Base-by-base conservation (phyloP, 2,329 filamentous ascomycete genomes). In the Ophiosphaerella narmari region DNA sequence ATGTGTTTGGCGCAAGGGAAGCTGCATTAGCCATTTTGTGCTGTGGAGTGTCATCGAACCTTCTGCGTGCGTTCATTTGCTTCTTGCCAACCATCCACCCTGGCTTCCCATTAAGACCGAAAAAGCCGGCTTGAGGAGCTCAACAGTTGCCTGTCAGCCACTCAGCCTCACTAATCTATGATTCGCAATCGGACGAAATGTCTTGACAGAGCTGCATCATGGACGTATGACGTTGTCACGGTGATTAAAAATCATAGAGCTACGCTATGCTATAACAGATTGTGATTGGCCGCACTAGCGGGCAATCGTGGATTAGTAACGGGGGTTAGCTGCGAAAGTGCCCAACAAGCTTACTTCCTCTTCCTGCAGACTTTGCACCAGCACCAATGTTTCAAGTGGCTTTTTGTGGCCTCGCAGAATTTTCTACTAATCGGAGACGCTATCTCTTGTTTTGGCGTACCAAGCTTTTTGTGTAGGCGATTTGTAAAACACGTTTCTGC, bases 181-280 rank as follows among this genome's bases (percentile, higher is more conserved):
- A 47, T 41, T 47, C 44, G 41, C 29, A 41, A 47, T 32, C 44
- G 44, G 44, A 47, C 44, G 37, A 47, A 47, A 47, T n/a, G 8
- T 23, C 23, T 38, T n/a, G 34, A 37, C 42, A n/a, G 31, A n/a
- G 31, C 33, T 33, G 24, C 14, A 38, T 24, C 14, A 7, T 14
- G 18, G n/a, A 46, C 21, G n/a, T 16, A 46, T 46, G 43, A 46
- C 43, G 43, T 46, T 14, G 16, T 12, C 21, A 24, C 13, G 3
- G 11, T 39, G 36, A 39, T 46, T 46, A 39, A 34, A 34, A 46
- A 46, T 46, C 36, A 34, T 18, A 16, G 13, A 6, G 8, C 8
- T 23, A 9, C 18, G 31, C 43, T 39, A 39, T 23, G 7, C 43
- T 13, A 14, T 2, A 38, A 31, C 26, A 5, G 23, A 32, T 33